phyloP scores from a whole-genome alignment of 768 basidiomycete species.

The Rhizopogon sp. region DNA sequence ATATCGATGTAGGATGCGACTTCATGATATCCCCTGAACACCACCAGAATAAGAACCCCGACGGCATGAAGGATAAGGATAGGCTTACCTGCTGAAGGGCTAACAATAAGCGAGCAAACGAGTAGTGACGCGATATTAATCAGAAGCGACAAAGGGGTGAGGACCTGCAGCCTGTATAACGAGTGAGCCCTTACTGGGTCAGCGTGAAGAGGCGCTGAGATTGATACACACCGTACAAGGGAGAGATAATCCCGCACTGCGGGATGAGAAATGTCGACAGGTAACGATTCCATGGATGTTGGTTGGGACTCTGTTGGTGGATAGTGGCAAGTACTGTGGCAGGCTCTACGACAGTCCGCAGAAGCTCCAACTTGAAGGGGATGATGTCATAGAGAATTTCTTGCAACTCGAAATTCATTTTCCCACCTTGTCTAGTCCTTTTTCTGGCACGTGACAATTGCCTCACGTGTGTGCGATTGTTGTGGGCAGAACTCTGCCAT shows the following conservation, averaged over 20 bases:
- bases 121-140: conserved; percentile 71
- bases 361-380: background rate
- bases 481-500: too few species aligned
- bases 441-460: too few species aligned
- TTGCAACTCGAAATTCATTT: too few species aligned
- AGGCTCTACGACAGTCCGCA: background rate
- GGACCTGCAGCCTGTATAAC: conserved; percentile 62
- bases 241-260: conserved; percentile 62
- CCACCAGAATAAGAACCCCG: background rate
- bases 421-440: too few species aligned
- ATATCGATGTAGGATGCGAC: conserved; percentile 63
- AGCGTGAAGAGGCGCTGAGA: background rate
- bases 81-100: conserved; percentile 53
- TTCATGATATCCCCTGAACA: conserved; percentile 44
- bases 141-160: conserved; percentile 80
- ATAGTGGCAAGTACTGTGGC: background rate
- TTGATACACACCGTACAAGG: conserved; percentile 44
- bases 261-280: conserved; percentile 55
- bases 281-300: conserved; percentile 46
- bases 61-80: background rate
- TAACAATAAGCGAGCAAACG: conserved; percentile 63
- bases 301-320: background rate
- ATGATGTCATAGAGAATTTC: background rate
- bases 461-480: too few species aligned
- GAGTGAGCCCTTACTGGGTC: background rate